phyloP scores from a whole-genome alignment of 2,329 filamentous ascomycete species.

The Ampelomyces quisqualis region DNA sequence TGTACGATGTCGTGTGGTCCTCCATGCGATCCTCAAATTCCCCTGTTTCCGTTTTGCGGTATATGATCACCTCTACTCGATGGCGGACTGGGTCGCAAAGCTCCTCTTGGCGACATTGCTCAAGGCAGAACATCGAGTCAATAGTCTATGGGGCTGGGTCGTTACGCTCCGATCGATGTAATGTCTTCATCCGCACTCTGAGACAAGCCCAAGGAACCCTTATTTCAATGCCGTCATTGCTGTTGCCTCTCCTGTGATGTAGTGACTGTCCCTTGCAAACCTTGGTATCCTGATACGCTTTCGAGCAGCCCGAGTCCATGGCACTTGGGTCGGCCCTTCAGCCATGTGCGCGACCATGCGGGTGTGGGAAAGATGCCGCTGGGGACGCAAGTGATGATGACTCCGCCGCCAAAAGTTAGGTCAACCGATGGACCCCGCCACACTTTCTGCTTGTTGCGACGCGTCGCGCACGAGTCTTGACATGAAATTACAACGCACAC shows the following conservation, averaged over 20 bases:
- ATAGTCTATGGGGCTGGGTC: conserved; percentile 20
- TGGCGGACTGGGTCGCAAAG: conserved; percentile 26
- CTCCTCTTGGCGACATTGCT: conserved; percentile 22
- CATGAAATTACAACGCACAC: no score
- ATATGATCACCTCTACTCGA: conserved; percentile 26
- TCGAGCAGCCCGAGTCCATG: not conserved
- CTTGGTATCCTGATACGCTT: not conserved
- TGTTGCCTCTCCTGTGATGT: not conserved
- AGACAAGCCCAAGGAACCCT: conserved; percentile 33
- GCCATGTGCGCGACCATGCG: conserved; percentile 4
- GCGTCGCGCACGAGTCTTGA: conserved; percentile 7
- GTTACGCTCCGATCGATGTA: conserved; percentile 19
- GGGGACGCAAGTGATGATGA: not conserved
- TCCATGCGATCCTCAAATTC: conserved; percentile 39
- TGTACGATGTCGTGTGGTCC: conserved; percentile 29
- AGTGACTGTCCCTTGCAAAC: not conserved
- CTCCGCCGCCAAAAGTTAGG: conserved; percentile 11
- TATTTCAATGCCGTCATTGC: conserved; percentile 25
- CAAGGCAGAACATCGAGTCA: conserved; percentile 24
- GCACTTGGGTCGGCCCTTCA: conserved; percentile 9
- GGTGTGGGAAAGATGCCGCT: not conserved
- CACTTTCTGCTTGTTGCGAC: conserved; percentile 11
- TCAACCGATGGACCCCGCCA: conserved; percentile 7
- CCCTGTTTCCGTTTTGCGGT: conserved; percentile 37
- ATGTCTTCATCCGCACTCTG: conserved; percentile 32